Conservation (phyloP, 2,329 filamentous ascomycete species). For the Sarocladium brachiariae region DNA sequence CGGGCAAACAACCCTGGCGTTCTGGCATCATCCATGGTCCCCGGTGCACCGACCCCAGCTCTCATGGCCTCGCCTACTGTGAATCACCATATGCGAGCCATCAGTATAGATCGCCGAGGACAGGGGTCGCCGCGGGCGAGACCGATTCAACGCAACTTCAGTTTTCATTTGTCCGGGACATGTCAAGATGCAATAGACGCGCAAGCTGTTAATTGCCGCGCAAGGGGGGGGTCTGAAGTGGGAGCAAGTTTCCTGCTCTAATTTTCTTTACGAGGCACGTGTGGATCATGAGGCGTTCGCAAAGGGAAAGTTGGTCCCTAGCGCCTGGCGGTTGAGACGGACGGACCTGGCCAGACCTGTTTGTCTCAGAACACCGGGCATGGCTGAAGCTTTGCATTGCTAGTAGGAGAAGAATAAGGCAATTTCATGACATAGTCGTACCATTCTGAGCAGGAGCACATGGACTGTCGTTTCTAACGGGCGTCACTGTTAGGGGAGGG, state of each 20-base stretch:
- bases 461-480: no score
- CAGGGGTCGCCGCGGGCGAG: not conserved
- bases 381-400: not conserved
- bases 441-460: not conserved
- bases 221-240: not conserved
- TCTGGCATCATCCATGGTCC: not conserved
- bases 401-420: not conserved
- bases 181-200: not conserved
- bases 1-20: not conserved
- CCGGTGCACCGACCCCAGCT: not conserved
- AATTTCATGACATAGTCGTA: constrained; percentile 2
- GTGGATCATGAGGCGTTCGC: not conserved
- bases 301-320: not conserved
- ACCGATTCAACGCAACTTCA: not conserved
- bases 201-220: not conserved
- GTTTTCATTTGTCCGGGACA: not conserved
- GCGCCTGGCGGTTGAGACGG: not conserved
- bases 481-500: no score
- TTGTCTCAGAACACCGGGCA: not conserved
- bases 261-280: not conserved
- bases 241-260: not conserved
- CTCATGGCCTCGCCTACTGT: not conserved
- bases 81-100: not conserved
- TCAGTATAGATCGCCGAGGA: not conserved
- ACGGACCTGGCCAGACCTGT: no score